Evolutionary conservation across 441 rosid species (phyloP).

Genomic region (Jatropha podagrica): DNA sequence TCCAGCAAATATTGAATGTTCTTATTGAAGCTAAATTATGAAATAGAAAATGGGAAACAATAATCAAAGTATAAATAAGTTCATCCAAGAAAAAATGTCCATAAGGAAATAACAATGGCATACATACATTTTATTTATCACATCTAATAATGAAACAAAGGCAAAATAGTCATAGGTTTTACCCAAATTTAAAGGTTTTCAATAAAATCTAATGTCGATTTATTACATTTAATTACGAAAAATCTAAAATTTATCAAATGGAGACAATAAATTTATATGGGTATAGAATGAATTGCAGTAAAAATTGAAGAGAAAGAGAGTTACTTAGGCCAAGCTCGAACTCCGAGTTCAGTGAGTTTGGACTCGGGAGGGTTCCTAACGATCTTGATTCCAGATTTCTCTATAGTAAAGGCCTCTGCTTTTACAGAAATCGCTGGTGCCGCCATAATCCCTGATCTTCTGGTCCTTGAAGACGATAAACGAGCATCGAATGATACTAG

Average conservation of each 20-base stretch:
- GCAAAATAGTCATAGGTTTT: not conserved
- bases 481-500: not conserved
- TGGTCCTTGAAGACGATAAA: not conserved
- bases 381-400: slow-evolving; percentile 64
- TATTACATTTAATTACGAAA: not conserved
- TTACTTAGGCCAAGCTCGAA: slow-evolving; percentile 82
- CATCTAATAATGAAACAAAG: not conserved
- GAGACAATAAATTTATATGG: not conserved
- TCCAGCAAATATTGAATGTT: no score
- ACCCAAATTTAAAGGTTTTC: not conserved
- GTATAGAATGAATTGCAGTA: not conserved
- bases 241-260: not conserved
- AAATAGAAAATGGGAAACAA: no score
- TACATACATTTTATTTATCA: not conserved
- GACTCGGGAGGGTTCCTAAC: slow-evolving; percentile 73
- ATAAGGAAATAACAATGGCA: not conserved
- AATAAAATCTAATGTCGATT: not conserved
- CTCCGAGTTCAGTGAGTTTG: slow-evolving; percentile 70
- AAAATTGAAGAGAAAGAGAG: not conserved
- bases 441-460: slow-evolving; percentile 10
- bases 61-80: not conserved
- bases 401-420: slow-evolving; percentile 51
- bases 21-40: not conserved
- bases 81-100: not conserved
- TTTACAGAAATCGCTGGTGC: slow-evolving; percentile 23